Conservation (phyloP, 1,284 basidiomycete genomes). For the Hymenochaete sp. region DNA sequence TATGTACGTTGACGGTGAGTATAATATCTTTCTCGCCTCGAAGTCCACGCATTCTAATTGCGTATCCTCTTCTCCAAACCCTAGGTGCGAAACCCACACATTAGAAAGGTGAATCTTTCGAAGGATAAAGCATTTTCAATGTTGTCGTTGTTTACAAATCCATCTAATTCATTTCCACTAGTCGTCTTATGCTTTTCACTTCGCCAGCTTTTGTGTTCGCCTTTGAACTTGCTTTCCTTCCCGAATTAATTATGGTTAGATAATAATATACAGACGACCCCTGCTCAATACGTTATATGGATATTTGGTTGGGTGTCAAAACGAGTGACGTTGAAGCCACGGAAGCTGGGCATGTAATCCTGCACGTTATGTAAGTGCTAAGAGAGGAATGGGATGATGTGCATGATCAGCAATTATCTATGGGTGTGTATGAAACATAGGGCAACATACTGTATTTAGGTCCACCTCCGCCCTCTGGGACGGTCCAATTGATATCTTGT, state of each 20-base stretch:
- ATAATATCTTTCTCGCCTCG: neutral
- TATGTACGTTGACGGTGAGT: slow-evolving; percentile 89
- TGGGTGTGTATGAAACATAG: too few relatives aligned
- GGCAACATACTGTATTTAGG: slow-evolving; percentile 86
- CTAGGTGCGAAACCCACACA: slow-evolving; percentile 7
- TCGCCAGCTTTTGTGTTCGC: neutral
- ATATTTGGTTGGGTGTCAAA: too few relatives aligned
- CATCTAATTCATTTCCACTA: neutral
- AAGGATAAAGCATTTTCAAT: too few relatives aligned
- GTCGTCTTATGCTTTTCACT: neutral
- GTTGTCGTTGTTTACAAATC: too few relatives aligned
- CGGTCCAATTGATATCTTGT: slow-evolving; percentile 91
- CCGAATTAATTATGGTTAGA: neutral
- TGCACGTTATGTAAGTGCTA: too few relatives aligned
- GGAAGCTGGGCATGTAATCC: too few relatives aligned
- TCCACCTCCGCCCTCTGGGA: slow-evolving; percentile 89
- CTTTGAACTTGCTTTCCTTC: neutral
- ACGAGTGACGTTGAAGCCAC: too few relatives aligned
- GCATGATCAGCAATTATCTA: too few relatives aligned
- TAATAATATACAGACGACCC: neutral
- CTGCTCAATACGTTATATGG: neutral
- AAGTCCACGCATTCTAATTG: neutral
- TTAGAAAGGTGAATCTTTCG: too few relatives aligned
- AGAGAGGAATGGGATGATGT: too few relatives aligned
- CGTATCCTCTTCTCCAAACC: neutral